These are phyloP conservation scores for Cylindrotheca fusiformis DNA, from an alignment of 108 stramenopile genomes.

Conservation along the genomic window DNA sequence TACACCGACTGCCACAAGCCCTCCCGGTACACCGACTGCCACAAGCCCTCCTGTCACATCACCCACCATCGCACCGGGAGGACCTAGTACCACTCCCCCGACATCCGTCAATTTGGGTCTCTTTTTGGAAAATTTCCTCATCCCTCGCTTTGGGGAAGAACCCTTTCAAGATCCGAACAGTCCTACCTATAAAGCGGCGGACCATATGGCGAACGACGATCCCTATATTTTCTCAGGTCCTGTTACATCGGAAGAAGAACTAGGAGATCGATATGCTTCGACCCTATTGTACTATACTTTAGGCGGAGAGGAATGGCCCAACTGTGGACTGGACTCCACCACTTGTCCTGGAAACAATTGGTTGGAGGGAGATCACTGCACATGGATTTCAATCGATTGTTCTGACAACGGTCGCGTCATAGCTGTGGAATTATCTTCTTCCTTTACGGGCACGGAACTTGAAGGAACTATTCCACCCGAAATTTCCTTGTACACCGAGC, in stretches of 20 bases:
- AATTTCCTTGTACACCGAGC: background rate
- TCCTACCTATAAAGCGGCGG: slow-evolving; percentile 36
- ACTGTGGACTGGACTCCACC: background rate
- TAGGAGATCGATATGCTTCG: slow-evolving; percentile 30
- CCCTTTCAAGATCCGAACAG: background rate
- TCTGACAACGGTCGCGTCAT: background rate
- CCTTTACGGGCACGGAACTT: background rate
- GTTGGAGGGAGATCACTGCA: background rate
- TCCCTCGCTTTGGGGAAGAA: background rate
- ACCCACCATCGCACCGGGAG: background rate
- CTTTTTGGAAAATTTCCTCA: background rate
- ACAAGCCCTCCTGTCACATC: too few relatives aligned
- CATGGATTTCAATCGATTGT: background rate
- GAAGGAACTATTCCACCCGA: slow-evolving; percentile 23
- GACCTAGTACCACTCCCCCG: background rate
- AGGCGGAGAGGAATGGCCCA: slow-evolving; percentile 17
- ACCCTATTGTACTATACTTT: slow-evolving; percentile 35
- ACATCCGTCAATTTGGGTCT: background rate
- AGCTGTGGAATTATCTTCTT: background rate
- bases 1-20: background rate
- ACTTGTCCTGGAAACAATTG: background rate
- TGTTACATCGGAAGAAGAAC: background rate
- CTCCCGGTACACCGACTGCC: background rate
- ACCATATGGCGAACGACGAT: slow-evolving; percentile 38
- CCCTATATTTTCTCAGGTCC: background rate